Evolutionary conservation across 768 basidiomycete genomes (phyloP), one percentile per base, ranked within the genome.

Genomic region (Boletellus ananas): DNA sequence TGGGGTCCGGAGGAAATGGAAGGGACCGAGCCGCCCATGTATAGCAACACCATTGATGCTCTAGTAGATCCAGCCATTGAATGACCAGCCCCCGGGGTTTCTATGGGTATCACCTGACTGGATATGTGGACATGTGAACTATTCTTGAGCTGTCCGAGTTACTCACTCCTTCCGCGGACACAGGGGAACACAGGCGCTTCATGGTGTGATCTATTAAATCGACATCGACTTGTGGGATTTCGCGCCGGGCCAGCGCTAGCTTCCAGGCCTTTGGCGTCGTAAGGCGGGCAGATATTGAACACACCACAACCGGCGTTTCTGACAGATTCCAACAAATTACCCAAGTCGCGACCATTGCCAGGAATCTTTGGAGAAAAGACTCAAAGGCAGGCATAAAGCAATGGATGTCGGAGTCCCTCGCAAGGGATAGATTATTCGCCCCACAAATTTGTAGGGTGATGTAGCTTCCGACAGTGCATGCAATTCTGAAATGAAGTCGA

Each of bases 11-110:
- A 84, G 74, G 68, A 85, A 86, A 21, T 85, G 85, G 57, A 86
- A 76, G 1, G 79, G 76, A 45, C 75, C 74, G 20, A 86, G 74
- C 16, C 79, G 79, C 62, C 85, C 85, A 62, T 86, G 83, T 7
- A 84, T 76, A 0, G 84, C 70, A 36, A 85, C 75, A 20, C 85
- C 76, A 48, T 80, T 76, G 3, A 81, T 81, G 23, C 72, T 78
- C 57, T 84, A 83, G 38, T 83, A 68, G 46, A 86, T 68, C 83
- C 82, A 85, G 56, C 74, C 69, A 56, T 84, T 77, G 59, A 84
- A 85, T 2, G 84, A 81, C 80, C 79, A 86, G 61, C 79, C 81
- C 1, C 69, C 71, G 1, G 82, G 83, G 59, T 84, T 85, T 5
- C 84, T 81, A 55, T 61, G 79, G 18, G 77, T 61, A 51, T 81